phyloP scores from a whole-genome alignment of 805 yeast genomes.

The Ogataea minuta region DNA sequence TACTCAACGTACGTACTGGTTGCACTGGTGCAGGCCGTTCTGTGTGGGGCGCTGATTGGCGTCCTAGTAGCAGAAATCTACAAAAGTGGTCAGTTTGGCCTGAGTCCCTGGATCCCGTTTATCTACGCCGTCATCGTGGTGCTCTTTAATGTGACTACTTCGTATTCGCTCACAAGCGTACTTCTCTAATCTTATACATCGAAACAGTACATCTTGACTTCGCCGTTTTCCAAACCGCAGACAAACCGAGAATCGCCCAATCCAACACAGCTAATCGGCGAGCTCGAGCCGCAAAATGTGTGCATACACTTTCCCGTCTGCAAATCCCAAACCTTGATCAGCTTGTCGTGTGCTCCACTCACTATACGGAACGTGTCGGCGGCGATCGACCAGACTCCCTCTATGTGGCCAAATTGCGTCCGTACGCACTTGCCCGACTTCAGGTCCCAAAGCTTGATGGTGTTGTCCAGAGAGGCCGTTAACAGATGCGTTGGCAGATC shows the following conservation, averaged over 20 bases:
- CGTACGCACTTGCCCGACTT: slow-evolving; percentile 82
- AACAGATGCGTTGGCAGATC: slow-evolving; percentile 77
- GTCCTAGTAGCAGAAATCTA: slow-evolving; percentile 72
- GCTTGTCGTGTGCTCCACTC: slow-evolving; percentile 90
- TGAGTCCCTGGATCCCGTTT: slow-evolving; percentile 96
- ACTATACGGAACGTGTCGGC: slow-evolving; percentile 94
- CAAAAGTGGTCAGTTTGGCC: slow-evolving; percentile 72
- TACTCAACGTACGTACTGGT: slow-evolving; percentile 45
- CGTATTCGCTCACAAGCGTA: slow-evolving; percentile 57
- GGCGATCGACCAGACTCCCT: slow-evolving; percentile 96
- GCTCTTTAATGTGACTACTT: slow-evolving; percentile 61
- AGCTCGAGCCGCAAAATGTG: slow-evolving; percentile 73
- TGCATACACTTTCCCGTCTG: slow-evolving; percentile 94
- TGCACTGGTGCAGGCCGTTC: slow-evolving; percentile 64
- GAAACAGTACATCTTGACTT: slow-evolving; percentile 80
- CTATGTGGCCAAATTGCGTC: slow-evolving; percentile 96
- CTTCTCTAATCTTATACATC: slow-evolving; percentile 43
- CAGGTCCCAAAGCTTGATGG: slow-evolving; percentile 91
- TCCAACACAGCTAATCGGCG: slow-evolving; percentile 69
- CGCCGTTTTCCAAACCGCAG: slow-evolving; percentile 87
- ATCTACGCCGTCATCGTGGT: slow-evolving; percentile 72
- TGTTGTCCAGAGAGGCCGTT: slow-evolving; percentile 87
- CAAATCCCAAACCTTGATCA: slow-evolving; percentile 91
- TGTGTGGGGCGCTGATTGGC: slow-evolving; percentile 76
- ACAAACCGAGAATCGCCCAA: slow-evolving; percentile 87